Base-by-base conservation (phyloP, 1,284 basidiomycete genomes). In the Sporisorium scitamineum region DNA sequence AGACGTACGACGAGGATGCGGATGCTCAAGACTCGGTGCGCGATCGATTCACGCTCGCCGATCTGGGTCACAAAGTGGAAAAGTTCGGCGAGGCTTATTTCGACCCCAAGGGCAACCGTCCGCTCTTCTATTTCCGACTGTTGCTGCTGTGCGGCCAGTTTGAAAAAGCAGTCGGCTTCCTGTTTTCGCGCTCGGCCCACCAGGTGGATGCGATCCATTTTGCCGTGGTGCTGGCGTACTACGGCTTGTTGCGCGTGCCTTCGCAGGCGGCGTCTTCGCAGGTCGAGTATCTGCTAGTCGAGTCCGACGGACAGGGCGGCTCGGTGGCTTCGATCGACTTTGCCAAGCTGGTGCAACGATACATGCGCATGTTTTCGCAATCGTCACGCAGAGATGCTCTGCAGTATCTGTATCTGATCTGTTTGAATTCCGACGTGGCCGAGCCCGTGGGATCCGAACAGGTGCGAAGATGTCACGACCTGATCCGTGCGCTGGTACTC, bases 181-280 rank as follows among this genome's bases (percentile, higher is more conserved):
- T 99, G 8, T 94, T 95, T 90, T 92, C 94, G 53, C 91, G 94
- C 78, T 89, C 90, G 53, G 92, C 94, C 67, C 92, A 93, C 37
- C 93, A 97, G 80, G 90, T 95, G 13, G 96, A 99, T 84, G 95
- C 94, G 0, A 92, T 99, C 6, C 97, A 99, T 86, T 90, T 98
- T 56, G 95, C 94, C 0, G 91, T 97, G 74, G 93, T 92, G 2
- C 88, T 99, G 56, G 90, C 93, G 0, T 99, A 99, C 86, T 96
- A 99, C 85, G 96, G 96, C 7, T 87, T 99, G 18, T 87, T 99
- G 24, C 90, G 95, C 10, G 90, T 95, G 0, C 92, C 96, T 6
- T 89, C 91, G 2, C 88, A 90, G 16, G 89, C 91, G 6, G 91
- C 93, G 77, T 90, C 92, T 0, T 93, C 92, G 8, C 94, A 97